Base-by-base conservation (phyloP, 164 flowering plant genomes). In the Chimonanthus praecox region DNA sequence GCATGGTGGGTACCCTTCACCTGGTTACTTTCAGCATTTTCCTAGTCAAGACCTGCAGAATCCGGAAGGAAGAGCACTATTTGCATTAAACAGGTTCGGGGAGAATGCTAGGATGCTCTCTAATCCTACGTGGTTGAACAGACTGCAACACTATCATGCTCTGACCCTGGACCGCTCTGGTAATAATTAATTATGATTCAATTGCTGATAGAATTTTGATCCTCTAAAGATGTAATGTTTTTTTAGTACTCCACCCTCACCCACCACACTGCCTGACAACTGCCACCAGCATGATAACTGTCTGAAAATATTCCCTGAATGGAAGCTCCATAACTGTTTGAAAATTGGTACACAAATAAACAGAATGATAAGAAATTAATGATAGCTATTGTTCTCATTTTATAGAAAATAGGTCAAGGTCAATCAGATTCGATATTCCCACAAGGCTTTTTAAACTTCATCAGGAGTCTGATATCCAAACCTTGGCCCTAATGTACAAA, bases 71-170 rank as follows among this genome's bases (percentile, higher is more conserved):
- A 87, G 87, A 74, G 97, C 97, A 64, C 47, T 93, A 73, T 84
- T 86, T 78, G 98, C 99, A 63, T 83, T 94, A 80, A 89, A 70
- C 76, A 86, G 82, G 71, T 90, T 96, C 78, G 98, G 97, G 47
- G 88, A 86, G 79, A 86, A 87, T 81, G 98, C 97, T 44, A 82
- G 85, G 82, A 84, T 84, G 89, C 79, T 72, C 46, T 87, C 93
- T 49, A 77, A 82, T 47, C 91, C 95, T 45, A 72, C 83, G 45
- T 90, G 97, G 95, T 80, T 85, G 74, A 83, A 69, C 20, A 82
- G 87, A 74, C 74, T 81, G 68, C 92, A 88, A 51, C 87, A 82
- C 18, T 92, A 79, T 74, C 84, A 74, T 47, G 80, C 62, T 74
- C 16, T 81, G 68, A 71, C 76, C 5, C 60, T 13, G 82, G 81